Evolutionary conservation across 192 early-diverging fungal genomes (phyloP), one percentile per base, ranked within the genome.

Genomic region (Borealophlyctis nickersoniae): DNA sequence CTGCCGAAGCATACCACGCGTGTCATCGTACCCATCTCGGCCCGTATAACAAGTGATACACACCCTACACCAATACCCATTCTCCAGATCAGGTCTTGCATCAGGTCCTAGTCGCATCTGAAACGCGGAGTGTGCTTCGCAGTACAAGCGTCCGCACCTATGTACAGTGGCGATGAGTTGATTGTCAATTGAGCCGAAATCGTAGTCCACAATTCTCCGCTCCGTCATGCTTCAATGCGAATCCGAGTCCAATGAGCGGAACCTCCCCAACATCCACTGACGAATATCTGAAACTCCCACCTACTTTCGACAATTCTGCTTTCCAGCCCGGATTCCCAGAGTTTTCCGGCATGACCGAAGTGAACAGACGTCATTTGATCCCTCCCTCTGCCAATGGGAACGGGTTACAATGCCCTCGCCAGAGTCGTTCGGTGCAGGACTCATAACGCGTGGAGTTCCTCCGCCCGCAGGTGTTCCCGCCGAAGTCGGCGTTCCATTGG

Each of bases 281-380:
- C 5, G 23, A 16, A 27, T 22, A 32, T 19, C 36, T 36, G 9
- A 11, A n/a, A n/a, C n/a, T n/a, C n/a, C 16, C 7, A 13, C 27
- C 27, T 54, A 75, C 73, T 71, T 80, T 34, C 74, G 35, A 60
- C 81, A 83, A 68, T 83, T 77, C n/a, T 67, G 70, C 36, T 76
- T 79, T 27, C 77, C 78, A 24, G 63, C 70, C 3, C 35, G 26
- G 26, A 75, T 23, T 28, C 77, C 58, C 50, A 83, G 60, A n/a
- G 48, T 4, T 58, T 76, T 79, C 3, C 62, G 48, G 58, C 81
- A 83, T 1, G 57, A 60, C 7, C 64, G 26, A 3, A 58, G 45
- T 24, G 34, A 50, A 36, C 73, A 74, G 23, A 32, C 39, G 27
- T 75, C 66, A 26, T 65, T 63, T 16, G 53, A 9, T 4, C 49